Conservation (phyloP, 2,329 filamentous ascomycete species). For the Penicillium freii region DNA sequence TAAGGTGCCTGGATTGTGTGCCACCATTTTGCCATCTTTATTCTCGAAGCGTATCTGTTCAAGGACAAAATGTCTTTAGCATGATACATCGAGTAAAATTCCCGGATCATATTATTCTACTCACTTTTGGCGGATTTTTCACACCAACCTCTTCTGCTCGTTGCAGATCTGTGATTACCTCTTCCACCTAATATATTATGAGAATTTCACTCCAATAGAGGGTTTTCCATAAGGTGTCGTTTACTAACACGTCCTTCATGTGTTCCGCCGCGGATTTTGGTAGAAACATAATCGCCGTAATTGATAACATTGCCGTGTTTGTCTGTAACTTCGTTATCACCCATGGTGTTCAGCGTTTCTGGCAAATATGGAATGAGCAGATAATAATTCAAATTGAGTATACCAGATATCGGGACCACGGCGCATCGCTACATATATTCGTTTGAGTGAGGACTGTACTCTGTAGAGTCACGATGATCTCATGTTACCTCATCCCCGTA, state of each 20-base stretch:
- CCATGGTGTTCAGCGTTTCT: not conserved
- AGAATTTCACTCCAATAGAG: not conserved
- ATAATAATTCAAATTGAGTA: not conserved
- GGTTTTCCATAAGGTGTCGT: not conserved
- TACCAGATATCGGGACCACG: not conserved
- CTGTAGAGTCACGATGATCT: not conserved
- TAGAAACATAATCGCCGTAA: not conserved
- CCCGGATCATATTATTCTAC: not conserved
- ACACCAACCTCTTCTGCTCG: not conserved
- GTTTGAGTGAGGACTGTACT: not conserved
- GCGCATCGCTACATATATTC: not conserved
- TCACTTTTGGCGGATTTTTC: not conserved
- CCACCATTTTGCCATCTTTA: not conserved
- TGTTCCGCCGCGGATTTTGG: not conserved
- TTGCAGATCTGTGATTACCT: not conserved
- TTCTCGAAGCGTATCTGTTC: not conserved
- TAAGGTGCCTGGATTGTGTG: not conserved
- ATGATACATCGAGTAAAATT: not conserved
- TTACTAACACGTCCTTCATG: not conserved
- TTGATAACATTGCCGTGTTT: not conserved
- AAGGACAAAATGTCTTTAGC: not conserved
- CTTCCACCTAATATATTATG: not conserved
- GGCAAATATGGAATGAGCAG: not conserved
- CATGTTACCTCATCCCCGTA: not conserved
- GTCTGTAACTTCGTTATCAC: not conserved